Base-by-base conservation (phyloP, 768 basidiomycete species). In the Psilocybe subaeruginosa region DNA sequence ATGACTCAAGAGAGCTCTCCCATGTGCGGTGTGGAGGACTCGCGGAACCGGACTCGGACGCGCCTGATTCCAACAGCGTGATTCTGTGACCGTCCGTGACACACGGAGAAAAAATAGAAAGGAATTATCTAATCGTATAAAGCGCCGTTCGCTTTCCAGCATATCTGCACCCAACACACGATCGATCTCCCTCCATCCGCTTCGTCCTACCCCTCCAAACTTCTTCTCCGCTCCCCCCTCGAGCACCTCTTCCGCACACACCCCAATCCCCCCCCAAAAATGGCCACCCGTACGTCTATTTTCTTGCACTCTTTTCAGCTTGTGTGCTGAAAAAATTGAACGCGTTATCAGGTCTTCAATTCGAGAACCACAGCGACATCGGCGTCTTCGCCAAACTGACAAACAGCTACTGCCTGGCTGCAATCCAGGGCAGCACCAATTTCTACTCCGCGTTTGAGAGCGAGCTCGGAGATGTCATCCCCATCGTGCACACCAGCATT, bases 401-500 rank as follows among this genome's bases (percentile, higher is more conserved):
- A 71, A 99, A 99, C 83, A 92, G 89, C 72, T 99, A 97, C 85
- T 98, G 97, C 78, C 88, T 99, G 51, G 87, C 86, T 69, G 94
- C 95, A 64, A 86, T 98, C 72, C 91, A 95, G 74, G 92, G 96
- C 75, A 92, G 94, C 77, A 89, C 95, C 65, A 99, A 99, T 79
- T 99, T 99, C 71, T 97, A 96, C 83, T 97, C 95, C 27, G 91
- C 94, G 14, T 99, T 99, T 74, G 96, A 99, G 82, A 86, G 89
- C 66, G 96, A 99, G 61, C 71, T 76, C 27, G 87, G 87, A 59
- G 97, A 97, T 71, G 89, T 97, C 59, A 84, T 98, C 71, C 97
- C 97, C 61, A 92, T 99, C 78, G 92, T 99, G 54, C 94, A 98
- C 80, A 95, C 96, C 17, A 92, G 88, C 72, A 97, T 99, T 74